Conservation (phyloP, 1,284 basidiomycete genomes). For the Ganoderma multipileum region DNA sequence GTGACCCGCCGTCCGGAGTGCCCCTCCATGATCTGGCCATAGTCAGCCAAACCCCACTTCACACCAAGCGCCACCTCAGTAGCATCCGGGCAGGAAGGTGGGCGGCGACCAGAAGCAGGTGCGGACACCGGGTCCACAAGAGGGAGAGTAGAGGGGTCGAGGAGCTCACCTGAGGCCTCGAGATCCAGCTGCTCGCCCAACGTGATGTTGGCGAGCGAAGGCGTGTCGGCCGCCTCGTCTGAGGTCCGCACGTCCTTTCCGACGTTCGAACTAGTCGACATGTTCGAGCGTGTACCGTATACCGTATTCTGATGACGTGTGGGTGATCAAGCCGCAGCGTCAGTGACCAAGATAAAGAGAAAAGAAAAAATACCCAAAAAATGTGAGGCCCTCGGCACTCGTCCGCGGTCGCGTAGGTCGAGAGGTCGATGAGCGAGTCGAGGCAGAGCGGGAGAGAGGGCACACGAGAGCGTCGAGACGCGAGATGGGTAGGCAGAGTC, state of each 20-base stretch:
- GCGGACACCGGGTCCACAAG: neutral
- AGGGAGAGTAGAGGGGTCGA: neutral
- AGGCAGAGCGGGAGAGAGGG: neutral
- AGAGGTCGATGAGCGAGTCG: neutral
- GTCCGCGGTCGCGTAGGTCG: neutral
- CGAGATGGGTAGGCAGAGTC: neutral
- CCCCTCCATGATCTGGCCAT: neutral
- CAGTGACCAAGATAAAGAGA: neutral
- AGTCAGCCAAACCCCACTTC: neutral
- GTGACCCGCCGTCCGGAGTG: neutral
- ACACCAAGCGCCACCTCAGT: neutral
- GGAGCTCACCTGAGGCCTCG: neutral
- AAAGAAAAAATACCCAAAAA: neutral
- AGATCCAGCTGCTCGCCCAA: neutral
- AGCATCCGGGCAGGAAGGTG: neutral
- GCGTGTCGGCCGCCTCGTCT: neutral
- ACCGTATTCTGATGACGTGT: neutral
- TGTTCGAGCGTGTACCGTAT: neutral
- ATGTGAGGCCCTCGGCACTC: neutral
- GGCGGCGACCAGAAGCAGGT: neutral
- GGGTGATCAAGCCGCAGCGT: neutral
- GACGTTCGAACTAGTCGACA: neutral
- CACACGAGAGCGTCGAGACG: constrained; percentile 3
- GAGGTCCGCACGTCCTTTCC: neutral
- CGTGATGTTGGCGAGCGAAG: neutral